Evolutionary conservation across 2,329 filamentous ascomycete species (phyloP).

Genomic region (Fusarium scirpi): DNA sequence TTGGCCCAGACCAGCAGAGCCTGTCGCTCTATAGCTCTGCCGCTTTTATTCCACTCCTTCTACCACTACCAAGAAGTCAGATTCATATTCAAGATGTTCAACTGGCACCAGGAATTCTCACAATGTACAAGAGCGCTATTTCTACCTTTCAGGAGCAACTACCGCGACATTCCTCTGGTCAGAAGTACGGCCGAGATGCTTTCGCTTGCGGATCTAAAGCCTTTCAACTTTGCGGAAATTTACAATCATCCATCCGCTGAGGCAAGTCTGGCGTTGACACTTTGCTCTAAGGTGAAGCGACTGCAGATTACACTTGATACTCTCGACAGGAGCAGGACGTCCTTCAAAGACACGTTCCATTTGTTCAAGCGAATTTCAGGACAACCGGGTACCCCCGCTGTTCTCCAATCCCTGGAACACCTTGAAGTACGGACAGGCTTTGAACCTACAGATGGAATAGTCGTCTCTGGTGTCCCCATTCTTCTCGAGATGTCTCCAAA

Average conservation of each 20-base stretch:
- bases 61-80: not conserved
- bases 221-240: not conserved
- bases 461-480: not conserved
- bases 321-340: not conserved
- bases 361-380: not conserved
- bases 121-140: not conserved
- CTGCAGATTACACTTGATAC: not conserved
- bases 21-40: not conserved
- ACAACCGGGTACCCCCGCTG: not conserved
- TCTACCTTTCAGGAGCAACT: not conserved
- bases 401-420: not conserved
- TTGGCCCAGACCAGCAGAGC: not conserved
- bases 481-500: not conserved
- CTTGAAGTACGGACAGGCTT: not conserved
- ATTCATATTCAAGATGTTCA: not conserved
- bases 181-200: not conserved
- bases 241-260: not conserved
- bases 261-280: not conserved
- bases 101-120: fast-evolving
- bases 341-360: not conserved
- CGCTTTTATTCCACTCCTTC: not conserved
- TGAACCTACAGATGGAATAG: not conserved
- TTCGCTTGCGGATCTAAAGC: not conserved
- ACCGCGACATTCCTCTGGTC: fast-evolving
- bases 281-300: not conserved